Percentiles rank a stretch among this genome's conserved stretches.
Evolutionary conservation across 345 rosid genomes (phyloP).

Genomic region (Aquilaria sinensis): DNA sequence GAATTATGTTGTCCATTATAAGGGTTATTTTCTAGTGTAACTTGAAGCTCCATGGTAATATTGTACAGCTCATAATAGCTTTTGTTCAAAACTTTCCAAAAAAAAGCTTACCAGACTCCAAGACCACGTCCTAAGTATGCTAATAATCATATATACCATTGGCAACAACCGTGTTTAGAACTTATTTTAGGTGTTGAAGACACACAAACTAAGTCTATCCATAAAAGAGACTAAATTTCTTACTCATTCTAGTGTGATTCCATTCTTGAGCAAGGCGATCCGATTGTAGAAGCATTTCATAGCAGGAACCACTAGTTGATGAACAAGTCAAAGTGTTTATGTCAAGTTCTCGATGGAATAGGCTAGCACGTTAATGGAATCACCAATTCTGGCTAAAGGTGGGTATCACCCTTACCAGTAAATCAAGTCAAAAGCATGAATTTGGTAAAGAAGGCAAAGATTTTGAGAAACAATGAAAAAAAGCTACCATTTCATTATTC

Average conservation of each 20-base stretch:
- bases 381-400: constrained; percentile 17
- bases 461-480: too few species aligned
- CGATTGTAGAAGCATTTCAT: constrained; percentile 81
- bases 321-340: constrained; percentile 68
- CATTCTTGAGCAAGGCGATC: constrained; percentile 62
- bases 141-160: constrained; percentile 91
- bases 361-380: constrained; percentile 80
- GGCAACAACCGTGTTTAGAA: constrained; percentile 79
- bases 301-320: constrained; percentile 75
- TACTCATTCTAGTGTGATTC: constrained; percentile 81
- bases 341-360: constrained; percentile 88
- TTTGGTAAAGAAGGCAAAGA: too few species aligned
- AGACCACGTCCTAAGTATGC: constrained; percentile 76
- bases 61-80: constrained; percentile 76
- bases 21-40: constrained; percentile 44
- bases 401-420: too few species aligned
- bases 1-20: constrained; percentile 31
- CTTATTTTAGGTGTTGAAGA: constrained; percentile 69
- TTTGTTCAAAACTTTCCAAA: constrained; percentile 78
- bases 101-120: constrained; percentile 62
- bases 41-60: constrained; percentile 82
- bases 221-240: constrained; percentile 62
- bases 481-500: too few species aligned
- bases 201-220: constrained; percentile 59
- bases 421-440: too few species aligned